Base-by-base conservation (phyloP, 108 stramenopile genomes). In the Poteriospumella lacustris region DNA sequence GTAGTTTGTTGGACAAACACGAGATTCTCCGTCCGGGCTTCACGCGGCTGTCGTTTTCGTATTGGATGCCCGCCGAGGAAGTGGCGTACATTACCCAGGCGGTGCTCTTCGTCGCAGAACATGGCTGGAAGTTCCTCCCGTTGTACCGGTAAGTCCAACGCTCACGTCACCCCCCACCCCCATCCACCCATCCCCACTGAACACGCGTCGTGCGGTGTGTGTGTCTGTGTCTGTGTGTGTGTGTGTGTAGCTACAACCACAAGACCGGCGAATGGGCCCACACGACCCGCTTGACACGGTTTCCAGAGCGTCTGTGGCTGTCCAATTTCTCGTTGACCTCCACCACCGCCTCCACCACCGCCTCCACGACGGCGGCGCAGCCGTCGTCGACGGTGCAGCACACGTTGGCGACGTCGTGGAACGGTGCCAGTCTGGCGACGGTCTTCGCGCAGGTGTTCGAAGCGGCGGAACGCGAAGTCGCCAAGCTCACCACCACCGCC, bases 11-110 rank as follows among this genome's bases (percentile, higher is more conserved):
- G 15, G 83, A 87, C 36, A 84, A 88, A 38, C 91, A 91, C 47
- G 93, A 85, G 75, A 60, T 85, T 38, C 83, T 90, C 60, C 84
- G 88, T 0, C 86, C 85, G 0, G 85, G 98, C n/a, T 95, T 91
- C 44, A 92, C 94, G 28, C 85, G 98, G 41, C 79, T 99, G 28
- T 90, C 90, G 70, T 79, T 95, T 0, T 89, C 94, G 38, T 92
- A 85, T 83, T 87, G 89, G 76, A 80, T 92, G 47, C 79, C 87
- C 12, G 81, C 86, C 15, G 88, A 80, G 39, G 91, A 94, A 78
- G 90, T 90, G 5, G 90, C 92, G 24, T 97, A 96, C 85, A 92
- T 97, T 34, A 43, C 94, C 0, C 62, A 88, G 29, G 94, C 96
- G 1, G 81, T 99, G 44, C 83, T 81, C 42, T 97, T 92, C 88